Evolutionary conservation across 2,329 filamentous ascomycete genomes (phyloP), one percentile per base, ranked within the genome.

Genomic region (Trichoderma afroharzianum): DNA sequence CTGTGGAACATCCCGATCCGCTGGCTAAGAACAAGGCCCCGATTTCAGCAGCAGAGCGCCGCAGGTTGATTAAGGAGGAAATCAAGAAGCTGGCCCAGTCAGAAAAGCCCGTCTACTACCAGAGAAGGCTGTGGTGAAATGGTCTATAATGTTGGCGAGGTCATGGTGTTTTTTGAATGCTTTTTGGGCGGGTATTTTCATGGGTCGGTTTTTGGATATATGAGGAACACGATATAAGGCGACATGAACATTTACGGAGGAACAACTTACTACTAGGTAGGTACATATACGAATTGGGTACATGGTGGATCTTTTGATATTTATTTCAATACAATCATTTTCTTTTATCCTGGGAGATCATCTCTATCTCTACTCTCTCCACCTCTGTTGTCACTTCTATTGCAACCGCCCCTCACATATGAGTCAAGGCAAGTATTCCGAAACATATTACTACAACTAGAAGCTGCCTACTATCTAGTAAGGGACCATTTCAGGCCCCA

Each of bases 31-130:
- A 80, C 53, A 80, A 83, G 70, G 84, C 87, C 76, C 86, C 85
- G 1, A 79, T 89, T 24, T 87, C 82, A 71, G 81, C 81, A 70
- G 86, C 85, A 0, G 85, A 88, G 79, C 84, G 89, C 75, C 83
- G 89, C 75, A 82, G 82, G 77, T 81, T 84, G 74, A 91, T 90
- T 76, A 89, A 88, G 77, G 85, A 88, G 73, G 88, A 90, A 75
- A 85, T 90, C 72, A 80, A 79, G 78, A 82, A 79, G 73, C 76
- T 86, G 70, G 82, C 86, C 7, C 84, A 83, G 76, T 79, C 80
- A 18, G 80, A 85, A 3, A 80, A 81, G 77, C 85, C 81, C 15
- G 80, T 84, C 28, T 86, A 86, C 72, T 88, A 89, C 75, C 87
- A 88, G 76, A 83, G 88, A 61, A 80, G 88, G 63, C 79, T 88